Evolutionary conservation across 495 filamentous ascomycete genomes (phyloP).

Genomic region (Penicillium ucsense): DNA sequence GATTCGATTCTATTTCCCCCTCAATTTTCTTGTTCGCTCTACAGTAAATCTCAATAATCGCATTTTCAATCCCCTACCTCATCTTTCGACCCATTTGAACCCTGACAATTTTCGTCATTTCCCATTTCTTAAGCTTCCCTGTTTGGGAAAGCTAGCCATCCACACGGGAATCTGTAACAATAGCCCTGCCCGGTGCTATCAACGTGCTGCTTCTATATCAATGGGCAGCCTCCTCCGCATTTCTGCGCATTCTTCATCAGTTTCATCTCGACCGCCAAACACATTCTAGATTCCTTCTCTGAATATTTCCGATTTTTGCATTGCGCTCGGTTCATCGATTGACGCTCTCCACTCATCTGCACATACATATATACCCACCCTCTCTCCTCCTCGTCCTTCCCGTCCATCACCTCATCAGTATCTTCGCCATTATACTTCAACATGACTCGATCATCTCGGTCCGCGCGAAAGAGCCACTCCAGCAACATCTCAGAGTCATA

Average conservation of each 20-base stretch:
- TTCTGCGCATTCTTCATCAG: conserved; percentile 11
- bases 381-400: background rate
- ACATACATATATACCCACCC: conserved; percentile 6
- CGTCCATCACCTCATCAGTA: conserved; percentile 1
- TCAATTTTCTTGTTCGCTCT: background rate
- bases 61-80: background rate
- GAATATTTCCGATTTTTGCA: conserved; percentile 6
- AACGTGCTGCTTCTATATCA: conserved; percentile 17
- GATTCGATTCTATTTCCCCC: conserved; percentile 2
- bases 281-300: background rate
- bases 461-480: conserved; percentile 2
- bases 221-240: conserved; percentile 16
- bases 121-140: conserved; percentile 5
- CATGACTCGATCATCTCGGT: conserved; percentile 9
- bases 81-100: background rate
- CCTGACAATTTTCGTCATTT: background rate
- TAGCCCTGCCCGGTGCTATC: conserved; percentile 8
- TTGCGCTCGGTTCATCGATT: background rate
- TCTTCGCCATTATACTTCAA: no score
- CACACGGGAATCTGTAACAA: conserved; percentile 18
- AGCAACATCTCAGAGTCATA: conserved; percentile 1
- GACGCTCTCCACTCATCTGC: background rate
- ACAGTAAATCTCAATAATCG: background rate
- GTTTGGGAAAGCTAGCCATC: conserved; percentile 19
- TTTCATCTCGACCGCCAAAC: conserved; percentile 1